phyloP scores from a whole-genome alignment of 148 eudicot genomes.

The Camellia japonica region DNA sequence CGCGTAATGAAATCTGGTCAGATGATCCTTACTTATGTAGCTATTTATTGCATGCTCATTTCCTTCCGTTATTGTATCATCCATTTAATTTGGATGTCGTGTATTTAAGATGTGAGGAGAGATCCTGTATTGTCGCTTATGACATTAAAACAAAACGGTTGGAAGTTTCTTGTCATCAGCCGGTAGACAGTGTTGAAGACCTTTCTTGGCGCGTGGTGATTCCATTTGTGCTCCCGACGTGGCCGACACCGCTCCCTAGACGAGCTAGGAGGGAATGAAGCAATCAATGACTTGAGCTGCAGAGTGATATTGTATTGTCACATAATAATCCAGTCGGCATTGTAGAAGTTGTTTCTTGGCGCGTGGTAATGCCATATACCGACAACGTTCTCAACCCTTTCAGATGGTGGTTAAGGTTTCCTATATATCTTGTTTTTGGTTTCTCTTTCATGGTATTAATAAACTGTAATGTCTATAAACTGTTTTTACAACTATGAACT shows the following conservation, averaged over 20 bases:
- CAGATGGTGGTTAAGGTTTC: background rate
- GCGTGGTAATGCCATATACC: background rate
- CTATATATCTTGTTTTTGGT: background rate
- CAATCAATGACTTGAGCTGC: background rate
- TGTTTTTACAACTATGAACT: background rate
- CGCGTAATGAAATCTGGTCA: slow-evolving; percentile 17
- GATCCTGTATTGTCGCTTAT: slow-evolving; percentile 15
- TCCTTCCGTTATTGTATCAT: slow-evolving; percentile 18
- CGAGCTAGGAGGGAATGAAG: background rate
- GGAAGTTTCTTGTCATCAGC: slow-evolving; percentile 9
- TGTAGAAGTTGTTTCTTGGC: too few species aligned
- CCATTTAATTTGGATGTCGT: slow-evolving; percentile 21
- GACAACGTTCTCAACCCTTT: background rate
- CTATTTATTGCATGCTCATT: slow-evolving; percentile 1
- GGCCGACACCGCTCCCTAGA: slow-evolving; percentile 19
- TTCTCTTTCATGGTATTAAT: background rate
- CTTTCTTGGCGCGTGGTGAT: slow-evolving; percentile 23
- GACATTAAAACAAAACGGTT: slow-evolving; percentile 6
- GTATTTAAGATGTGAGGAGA: slow-evolving; percentile 19
- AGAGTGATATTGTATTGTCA: too few species aligned
- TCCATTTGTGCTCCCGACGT: slow-evolving; percentile 19
- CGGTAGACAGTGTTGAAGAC: slow-evolving; percentile 5
- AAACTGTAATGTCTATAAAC: background rate
- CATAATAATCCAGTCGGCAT: too few species aligned
- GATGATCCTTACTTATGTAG: slow-evolving; percentile 8